Evolutionary conservation across 306 rosid species (phyloP).

Genomic region (Acacia melanoxylon): DNA sequence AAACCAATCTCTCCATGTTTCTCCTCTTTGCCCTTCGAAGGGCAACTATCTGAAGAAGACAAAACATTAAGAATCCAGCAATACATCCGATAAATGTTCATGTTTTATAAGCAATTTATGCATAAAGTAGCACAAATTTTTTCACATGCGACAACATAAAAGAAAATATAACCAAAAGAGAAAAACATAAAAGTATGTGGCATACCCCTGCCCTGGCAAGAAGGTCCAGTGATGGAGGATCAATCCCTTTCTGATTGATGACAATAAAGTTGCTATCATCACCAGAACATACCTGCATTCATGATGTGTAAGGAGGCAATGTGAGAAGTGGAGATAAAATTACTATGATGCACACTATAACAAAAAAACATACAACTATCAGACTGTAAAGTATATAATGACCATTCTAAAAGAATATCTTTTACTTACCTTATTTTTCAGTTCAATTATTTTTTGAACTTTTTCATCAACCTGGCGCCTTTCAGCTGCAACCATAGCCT

Average conservation of each 20-base stretch:
- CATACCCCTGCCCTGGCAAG: conserved; percentile 97
- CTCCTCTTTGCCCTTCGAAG: conserved; percentile 98
- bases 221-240: conserved; percentile 93
- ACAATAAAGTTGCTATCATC: conserved; percentile 74
- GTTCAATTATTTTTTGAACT: conserved; percentile 80
- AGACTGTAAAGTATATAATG: background rate
- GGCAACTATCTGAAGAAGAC: conserved; percentile 72
- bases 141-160: background rate
- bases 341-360: background rate
- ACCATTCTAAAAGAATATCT: background rate
- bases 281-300: conserved; percentile 78
- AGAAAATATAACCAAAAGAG: background rate
- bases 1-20: conserved; percentile 96
- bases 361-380: background rate
- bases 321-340: background rate
- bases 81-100: background rate
- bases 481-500: conserved; percentile 93
- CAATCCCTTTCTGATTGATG: conserved; percentile 97
- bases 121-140: background rate
- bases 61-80: background rate
- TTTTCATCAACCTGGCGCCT: conserved; percentile 91
- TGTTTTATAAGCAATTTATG: background rate
- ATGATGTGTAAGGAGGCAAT: conserved; percentile 1
- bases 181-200: background rate
- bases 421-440: conserved; percentile 71